Conservation (phyloP, 2,329 filamentous ascomycete genomes). For the Microdochium bolleyi region DNA sequence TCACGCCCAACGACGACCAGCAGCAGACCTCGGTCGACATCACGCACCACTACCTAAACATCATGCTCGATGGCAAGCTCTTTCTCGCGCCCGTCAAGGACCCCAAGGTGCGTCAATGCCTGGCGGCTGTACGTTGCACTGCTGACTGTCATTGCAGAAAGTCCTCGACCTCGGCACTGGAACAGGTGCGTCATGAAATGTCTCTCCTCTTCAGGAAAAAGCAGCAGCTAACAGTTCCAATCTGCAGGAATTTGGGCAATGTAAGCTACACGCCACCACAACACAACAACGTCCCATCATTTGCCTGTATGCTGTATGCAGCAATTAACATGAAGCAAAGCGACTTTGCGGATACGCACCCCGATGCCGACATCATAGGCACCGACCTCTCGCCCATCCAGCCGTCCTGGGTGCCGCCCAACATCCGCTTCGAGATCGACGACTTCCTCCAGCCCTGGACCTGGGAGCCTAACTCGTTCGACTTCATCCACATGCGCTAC, state of each 20-base stretch:
- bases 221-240: background rate
- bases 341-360: conserved; percentile 35
- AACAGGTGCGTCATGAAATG: conserved; percentile 15
- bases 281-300: background rate
- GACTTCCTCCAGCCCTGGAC: conserved; percentile 38
- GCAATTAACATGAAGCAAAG: conserved; percentile 20
- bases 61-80: conserved; percentile 19
- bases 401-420: conserved; percentile 46
- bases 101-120: no score
- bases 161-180: conserved; percentile 27
- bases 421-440: conserved; percentile 56
- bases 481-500: conserved; percentile 49
- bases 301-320: no score
- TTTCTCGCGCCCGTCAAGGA: conserved; percentile 22
- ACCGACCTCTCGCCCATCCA: conserved; percentile 53
- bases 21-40: conserved; percentile 14
- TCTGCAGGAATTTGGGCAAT: conserved; percentile 25
- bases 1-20: conserved; percentile 13
- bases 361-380: conserved; percentile 37
- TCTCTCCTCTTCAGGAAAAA: background rate
- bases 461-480: conserved; percentile 31
- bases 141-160: conserved; percentile 6
- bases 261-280: conserved; percentile 4
- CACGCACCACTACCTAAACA: conserved; percentile 17
- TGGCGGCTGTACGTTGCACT: no score